Percentiles rank a stretch among this genome's conserved stretches.
Evolutionary conservation across 2,329 filamentous ascomycete genomes (phyloP).

Genomic region (Trichoderma lentiforme): DNA sequence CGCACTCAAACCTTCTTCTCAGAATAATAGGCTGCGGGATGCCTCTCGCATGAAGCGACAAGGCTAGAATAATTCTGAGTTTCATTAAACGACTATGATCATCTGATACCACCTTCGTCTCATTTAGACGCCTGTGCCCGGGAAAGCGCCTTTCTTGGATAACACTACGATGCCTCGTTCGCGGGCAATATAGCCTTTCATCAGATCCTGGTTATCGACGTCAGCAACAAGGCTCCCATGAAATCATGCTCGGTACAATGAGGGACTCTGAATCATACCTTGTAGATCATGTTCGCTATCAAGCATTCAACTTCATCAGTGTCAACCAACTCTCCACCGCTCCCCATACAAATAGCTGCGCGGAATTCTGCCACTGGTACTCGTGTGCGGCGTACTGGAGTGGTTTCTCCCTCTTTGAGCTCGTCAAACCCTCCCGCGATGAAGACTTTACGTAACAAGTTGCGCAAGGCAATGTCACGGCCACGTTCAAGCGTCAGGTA

Average conservation of each 20-base stretch:
- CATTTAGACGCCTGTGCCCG: conserved; percentile 70
- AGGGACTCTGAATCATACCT: conserved; percentile 56
- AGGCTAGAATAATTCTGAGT: not conserved
- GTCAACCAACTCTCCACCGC: conserved; percentile 64
- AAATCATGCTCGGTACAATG: not conserved
- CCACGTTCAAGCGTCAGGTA: conserved; percentile 92
- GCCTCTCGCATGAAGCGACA: not conserved
- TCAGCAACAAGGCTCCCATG: conserved; percentile 30
- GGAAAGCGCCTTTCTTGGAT: conserved; percentile 90
- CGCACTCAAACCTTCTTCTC: not conserved
- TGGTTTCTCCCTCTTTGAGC: conserved; percentile 62
- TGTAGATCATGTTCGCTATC: conserved; percentile 96
- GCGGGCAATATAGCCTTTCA: conserved; percentile 97
- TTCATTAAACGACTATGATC: not conserved
- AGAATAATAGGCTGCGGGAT: not conserved
- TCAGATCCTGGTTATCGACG: conserved; percentile 62
- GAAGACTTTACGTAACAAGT: conserved; percentile 89
- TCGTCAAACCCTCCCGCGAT: conserved; percentile 79
- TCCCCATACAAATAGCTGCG: conserved; percentile 75
- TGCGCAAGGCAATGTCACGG: conserved; percentile 86
- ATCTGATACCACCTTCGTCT: not conserved
- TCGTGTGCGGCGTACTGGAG: conserved; percentile 67
- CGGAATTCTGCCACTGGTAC: conserved; percentile 81
- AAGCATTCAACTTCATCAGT: conserved; percentile 93
- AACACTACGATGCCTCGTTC: conserved; percentile 87